Conservation (phyloP, 2,329 filamentous ascomycete genomes). For the Ophiocordyceps camponoti-floridani region DNA sequence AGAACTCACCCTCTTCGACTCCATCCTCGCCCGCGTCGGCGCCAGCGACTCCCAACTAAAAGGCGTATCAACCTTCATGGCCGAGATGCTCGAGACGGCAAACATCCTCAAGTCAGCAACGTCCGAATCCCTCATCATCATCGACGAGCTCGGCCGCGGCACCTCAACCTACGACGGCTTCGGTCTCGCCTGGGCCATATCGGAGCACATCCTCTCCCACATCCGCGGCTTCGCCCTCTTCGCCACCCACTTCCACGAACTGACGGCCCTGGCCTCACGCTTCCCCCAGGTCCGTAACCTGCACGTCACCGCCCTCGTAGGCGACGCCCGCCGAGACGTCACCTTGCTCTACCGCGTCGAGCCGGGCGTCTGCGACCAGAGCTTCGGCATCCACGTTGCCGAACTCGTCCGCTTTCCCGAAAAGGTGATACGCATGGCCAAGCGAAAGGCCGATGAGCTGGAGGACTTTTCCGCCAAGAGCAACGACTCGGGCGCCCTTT, state of each 20-base stretch:
- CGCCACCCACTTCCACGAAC: conserved; percentile 94
- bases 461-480: conserved; percentile 85
- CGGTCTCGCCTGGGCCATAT: conserved; percentile 97
- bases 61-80: conserved; percentile 98
- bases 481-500: conserved; percentile 37
- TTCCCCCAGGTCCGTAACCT: conserved; percentile 81
- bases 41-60: conserved; percentile 95
- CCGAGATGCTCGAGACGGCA: conserved; percentile 96
- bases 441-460: conserved; percentile 91
- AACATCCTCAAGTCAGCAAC: conserved; percentile 97
- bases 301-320: conserved; percentile 90
- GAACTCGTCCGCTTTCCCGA: conserved; percentile 91
- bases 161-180: conserved; percentile 98
- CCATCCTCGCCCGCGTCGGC: conserved; percentile 86
- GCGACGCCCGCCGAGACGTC: conserved; percentile 54
- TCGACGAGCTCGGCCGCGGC: conserved; percentile 89
- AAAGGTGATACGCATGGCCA: conserved; percentile 98
- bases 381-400: conserved; percentile 94
- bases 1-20: conserved; percentile 90
- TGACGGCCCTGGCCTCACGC: conserved; percentile 76
- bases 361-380: conserved; percentile 89
- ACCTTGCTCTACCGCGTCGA: conserved; percentile 95
- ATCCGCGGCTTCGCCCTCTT: conserved; percentile 92
- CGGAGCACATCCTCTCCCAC: conserved; percentile 89
- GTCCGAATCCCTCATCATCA: conserved; percentile 89